Base-by-base conservation (phyloP, 2,329 filamentous ascomycete genomes). In the Diaporthe citrichinensis region DNA sequence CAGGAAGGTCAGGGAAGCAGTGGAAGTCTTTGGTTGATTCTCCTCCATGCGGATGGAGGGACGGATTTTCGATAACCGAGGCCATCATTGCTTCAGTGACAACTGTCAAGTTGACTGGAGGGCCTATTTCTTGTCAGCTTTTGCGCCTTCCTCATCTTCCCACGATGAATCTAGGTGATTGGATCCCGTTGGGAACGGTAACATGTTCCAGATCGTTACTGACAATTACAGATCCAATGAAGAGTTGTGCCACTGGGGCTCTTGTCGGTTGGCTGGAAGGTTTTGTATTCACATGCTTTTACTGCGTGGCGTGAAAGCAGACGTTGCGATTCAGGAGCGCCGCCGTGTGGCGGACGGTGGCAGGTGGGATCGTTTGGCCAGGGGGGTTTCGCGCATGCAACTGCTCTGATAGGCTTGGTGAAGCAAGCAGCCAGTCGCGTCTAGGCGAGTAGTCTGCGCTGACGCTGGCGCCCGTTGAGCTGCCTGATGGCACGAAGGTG, bases 141-240 rank as follows among this genome's bases (percentile, higher is more conserved):
- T 28, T 44, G 36, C 9, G 44, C 3, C 7, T 44, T 2, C 31
- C n/a, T 3, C 0, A 25, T n/a, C 39, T 25, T 5, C 58, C 4
- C 4, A 6, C 14, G 15, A 0, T 31, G 20, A 14, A 10, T 9
- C 23, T 31, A 9, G 15, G 2, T 25, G 3, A 57, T 31, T 2
- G 15, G 1, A 7, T 1, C 0, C 25, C 6, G 34, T 1, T 12
- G 4, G 15, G 15, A 0, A 25, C 23, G 7, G n/a, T 2, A 25
- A 2, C 4, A 23, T 17, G 5, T 9, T 1, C 7, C 23, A 17
- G 10, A 17, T 34, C 9, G 20, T 23, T 31, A 34, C 15, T 17
- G 8, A 7, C 15, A n/a, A n/a, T n/a, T n/a, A n/a, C n/a, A n/a
- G n/a, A n/a, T n/a, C n/a, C n/a, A n/a, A 34, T 20, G 17, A 4